Base-by-base conservation (phyloP, 495 filamentous ascomycete species). In the Massariosphaeria phaeospora region DNA sequence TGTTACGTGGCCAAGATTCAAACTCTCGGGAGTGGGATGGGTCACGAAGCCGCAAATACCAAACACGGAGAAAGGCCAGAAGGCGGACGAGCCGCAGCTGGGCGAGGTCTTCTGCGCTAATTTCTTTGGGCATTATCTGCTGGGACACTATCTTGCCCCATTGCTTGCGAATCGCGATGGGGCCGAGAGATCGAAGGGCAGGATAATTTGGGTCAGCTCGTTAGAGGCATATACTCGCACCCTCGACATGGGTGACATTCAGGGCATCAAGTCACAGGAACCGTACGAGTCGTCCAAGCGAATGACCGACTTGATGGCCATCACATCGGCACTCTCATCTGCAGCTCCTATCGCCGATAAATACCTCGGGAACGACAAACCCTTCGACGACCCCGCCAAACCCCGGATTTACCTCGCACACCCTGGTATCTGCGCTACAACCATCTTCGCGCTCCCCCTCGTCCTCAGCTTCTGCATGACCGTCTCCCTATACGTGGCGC, bases 91-190 rank as follows among this genome's bases (percentile, higher is more conserved):
- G 49, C 79, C 81, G 0, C 70, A 73, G 0, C 70, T 97, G 0
- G 94, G 89, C 2, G 72, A 84, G 45, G 79, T 96, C 6, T 98
- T 96, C 69, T 85, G 83, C 67, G 82, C 89, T 45, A 97, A 97
- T 65, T 79, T 95, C 25, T 95, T 98, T 65, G 93, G 94, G 0
- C 93, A 97, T 70, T 97, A 98, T 67, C 72, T 96, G 58, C 84
- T 98, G 17, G 79, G 79, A 15, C 91, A 95, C 66, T 83, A 84
- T 51, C 75, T 96, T 2, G 72, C 82, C 47, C 83, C 88, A 0
- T 74, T 96, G 8, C 75, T 97, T 38, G 79, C 69, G 48, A 63
- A 72, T 13, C 72, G 77, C 69, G 18, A 31, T 10, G 20, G 75
- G 42, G 3, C 24, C 15, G 70, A 65, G 1, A 72, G 69, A 15